Evolutionary conservation across 83 land plant genomes (phyloP).

Genomic region (Larix sibirica): DNA sequence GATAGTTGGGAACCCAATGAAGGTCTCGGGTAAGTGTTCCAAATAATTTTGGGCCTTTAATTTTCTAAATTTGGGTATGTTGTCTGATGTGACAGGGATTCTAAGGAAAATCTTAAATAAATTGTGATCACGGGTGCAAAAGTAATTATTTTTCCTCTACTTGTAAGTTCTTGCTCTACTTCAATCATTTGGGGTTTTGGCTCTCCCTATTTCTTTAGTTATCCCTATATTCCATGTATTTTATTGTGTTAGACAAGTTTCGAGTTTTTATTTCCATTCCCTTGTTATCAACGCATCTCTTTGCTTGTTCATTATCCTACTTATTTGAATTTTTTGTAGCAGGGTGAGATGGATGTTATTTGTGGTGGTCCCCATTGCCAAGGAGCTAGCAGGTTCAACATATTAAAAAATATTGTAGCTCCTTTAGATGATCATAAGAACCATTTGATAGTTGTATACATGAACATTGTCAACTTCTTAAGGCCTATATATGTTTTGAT

Average conservation of each 20-base stretch:
- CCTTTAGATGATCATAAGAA: conserved; percentile 85
- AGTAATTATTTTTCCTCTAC: conserved; percentile 68
- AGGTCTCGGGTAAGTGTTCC: conserved; percentile 51
- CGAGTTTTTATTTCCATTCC: neutral
- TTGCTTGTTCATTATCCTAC: too few relatives aligned
- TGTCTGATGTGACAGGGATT: conserved; percentile 35
- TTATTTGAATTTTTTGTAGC: neutral
- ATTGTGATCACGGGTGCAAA: conserved; percentile 67
- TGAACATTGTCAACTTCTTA: conserved; percentile 88
- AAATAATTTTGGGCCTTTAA: neutral
- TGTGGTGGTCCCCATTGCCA: conserved; percentile 99
- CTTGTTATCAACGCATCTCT: too few relatives aligned
- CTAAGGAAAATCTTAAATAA: conserved; percentile 53
- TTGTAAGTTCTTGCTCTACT: conserved; percentile 47
- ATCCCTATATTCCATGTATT: neutral
- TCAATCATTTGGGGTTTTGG: neutral
- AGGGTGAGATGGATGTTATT: conserved; percentile 95
- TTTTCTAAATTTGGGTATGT: neutral
- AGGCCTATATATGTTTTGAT: conserved; percentile 88
- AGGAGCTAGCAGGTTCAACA: conserved; percentile 96
- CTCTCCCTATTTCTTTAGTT: neutral
- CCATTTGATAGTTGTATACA: conserved; percentile 82
- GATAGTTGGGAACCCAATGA: conserved; percentile 94
- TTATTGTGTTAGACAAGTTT: neutral
- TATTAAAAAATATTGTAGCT: conserved; percentile 67